Evolutionary conservation across 2,329 filamentous ascomycete species (phyloP).

Genomic region (Colletotrichum orbiculare): DNA sequence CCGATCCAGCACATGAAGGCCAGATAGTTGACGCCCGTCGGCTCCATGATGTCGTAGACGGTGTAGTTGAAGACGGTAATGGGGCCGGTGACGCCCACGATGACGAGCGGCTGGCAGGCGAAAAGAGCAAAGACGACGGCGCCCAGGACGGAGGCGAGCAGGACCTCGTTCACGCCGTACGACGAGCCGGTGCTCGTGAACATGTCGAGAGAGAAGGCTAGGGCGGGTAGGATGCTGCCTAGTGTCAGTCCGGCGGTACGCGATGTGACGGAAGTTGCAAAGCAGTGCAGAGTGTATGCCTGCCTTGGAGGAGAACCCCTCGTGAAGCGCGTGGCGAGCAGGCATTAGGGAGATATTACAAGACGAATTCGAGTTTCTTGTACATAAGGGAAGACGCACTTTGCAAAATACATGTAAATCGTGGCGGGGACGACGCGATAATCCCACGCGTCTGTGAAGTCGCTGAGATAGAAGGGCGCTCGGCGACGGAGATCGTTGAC

Average conservation of each 20-base stretch:
- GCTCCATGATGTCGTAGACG: conserved; percentile 87
- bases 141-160: conserved; percentile 86
- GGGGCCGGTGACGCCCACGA: conserved; percentile 91
- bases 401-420: conserved; percentile 95
- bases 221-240: conserved; percentile 81
- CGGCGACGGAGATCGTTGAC: conserved; percentile 79
- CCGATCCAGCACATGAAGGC: conserved; percentile 94
- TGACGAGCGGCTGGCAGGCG: conserved; percentile 86
- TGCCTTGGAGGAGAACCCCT: too few species aligned
- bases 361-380: neutral
- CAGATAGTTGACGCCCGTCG: conserved; percentile 83
- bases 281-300: neutral
- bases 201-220: conserved; percentile 94
- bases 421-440: conserved; percentile 90
- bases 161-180: conserved; percentile 90
- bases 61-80: conserved; percentile 97
- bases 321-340: too few species aligned
- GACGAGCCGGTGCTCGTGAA: conserved; percentile 86
- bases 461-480: conserved; percentile 81
- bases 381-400: conserved; percentile 62
- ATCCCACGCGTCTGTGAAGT: conserved; percentile 90
- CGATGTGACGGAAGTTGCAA: neutral
- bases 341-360: too few species aligned
- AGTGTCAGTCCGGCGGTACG: conserved; percentile 24
- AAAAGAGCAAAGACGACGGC: conserved; percentile 83